Evolutionary conservation across 768 basidiomycete genomes (phyloP).

Genomic region (Boletus vinaceobasis): DNA sequence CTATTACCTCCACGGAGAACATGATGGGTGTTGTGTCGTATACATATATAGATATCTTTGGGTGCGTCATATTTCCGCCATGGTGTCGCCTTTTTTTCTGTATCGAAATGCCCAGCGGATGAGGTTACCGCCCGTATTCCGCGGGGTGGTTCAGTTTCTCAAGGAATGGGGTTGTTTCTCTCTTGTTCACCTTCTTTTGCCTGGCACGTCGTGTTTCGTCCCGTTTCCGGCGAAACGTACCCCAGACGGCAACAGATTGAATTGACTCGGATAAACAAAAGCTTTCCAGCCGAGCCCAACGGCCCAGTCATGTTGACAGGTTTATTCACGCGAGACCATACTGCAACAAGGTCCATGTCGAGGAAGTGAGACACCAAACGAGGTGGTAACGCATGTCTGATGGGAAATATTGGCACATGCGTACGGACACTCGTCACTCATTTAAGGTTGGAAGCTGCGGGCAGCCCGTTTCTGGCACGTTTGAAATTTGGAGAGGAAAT

Average conservation of each 20-base stretch:
- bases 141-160: not conserved
- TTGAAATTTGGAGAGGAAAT: slow-evolving; percentile 24
- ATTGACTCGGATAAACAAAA: slow-evolving; percentile 3
- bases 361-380: slow-evolving; percentile 17
- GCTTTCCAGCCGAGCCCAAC: not conserved
- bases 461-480: slow-evolving; percentile 2
- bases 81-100: not conserved
- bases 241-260: not conserved
- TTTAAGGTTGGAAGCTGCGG: slow-evolving; percentile 15
- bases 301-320: slow-evolving; percentile 4
- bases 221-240: slow-evolving; percentile 12
- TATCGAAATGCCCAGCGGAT: not conserved
- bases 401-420: slow-evolving; percentile 10
- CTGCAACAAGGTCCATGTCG: slow-evolving; percentile 22
- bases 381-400: slow-evolving; percentile 5
- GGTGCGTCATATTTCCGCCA: slow-evolving; percentile 1
- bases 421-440: slow-evolving; percentile 4
- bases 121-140: not conserved
- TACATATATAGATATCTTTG: not conserved
- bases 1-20: slow-evolving; percentile 10
- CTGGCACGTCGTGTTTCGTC: slow-evolving; percentile 8
- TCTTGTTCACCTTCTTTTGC: not conserved
- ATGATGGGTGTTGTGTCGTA: not conserved
- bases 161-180: not conserved
- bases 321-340: slow-evolving; percentile 2